Evolutionary conservation across 1,139 yeast species (phyloP).

Genomic region (Spathaspora jeffriesii): DNA sequence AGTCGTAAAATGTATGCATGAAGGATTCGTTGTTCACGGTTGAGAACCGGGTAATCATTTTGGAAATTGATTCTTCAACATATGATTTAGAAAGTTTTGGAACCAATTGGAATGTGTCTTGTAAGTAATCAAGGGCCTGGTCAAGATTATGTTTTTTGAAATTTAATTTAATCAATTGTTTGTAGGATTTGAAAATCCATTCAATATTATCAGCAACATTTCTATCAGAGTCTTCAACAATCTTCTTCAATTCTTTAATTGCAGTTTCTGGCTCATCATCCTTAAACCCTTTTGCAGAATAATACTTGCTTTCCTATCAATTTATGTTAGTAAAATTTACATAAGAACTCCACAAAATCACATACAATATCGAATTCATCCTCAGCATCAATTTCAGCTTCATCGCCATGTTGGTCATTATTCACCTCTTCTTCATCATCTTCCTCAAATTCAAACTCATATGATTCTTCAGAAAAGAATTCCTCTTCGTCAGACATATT

Average conservation of each 20-base stretch:
- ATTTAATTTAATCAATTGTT: conserved; percentile 63
- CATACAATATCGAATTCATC: conserved; percentile 60
- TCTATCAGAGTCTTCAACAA: conserved; percentile 22
- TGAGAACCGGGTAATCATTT: conserved; percentile 51
- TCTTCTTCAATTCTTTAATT: conserved; percentile 37
- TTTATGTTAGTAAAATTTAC: conserved; percentile 19
- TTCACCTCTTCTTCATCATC: conserved; percentile 44
- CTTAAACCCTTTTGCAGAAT: conserved; percentile 61
- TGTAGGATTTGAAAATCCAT: conserved; percentile 61
- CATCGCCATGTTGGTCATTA: conserved; percentile 20
- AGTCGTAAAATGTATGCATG: conserved; percentile 28
- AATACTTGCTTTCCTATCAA: conserved; percentile 53
- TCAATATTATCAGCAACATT: conserved; percentile 21
- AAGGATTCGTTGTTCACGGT: conserved; percentile 27
- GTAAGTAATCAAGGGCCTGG: conserved; percentile 31
- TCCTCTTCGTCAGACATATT: conserved; percentile 58
- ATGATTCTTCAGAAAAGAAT: conserved; percentile 62
- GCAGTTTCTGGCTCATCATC: conserved; percentile 60
- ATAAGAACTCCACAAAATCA: conserved; percentile 21
- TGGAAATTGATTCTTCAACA: conserved; percentile 62
- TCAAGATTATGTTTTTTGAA: conserved; percentile 34
- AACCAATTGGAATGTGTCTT: conserved; percentile 21
- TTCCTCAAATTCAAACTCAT: conserved; percentile 67
- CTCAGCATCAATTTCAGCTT: conserved; percentile 9
- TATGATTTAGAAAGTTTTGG: conserved; percentile 43